A percentile compares a stretch with the other conserved stretches of the same genome.
Evolutionary conservation across 352 stramenopile species (phyloP).

Genomic region (Lagenidium giganteum): DNA sequence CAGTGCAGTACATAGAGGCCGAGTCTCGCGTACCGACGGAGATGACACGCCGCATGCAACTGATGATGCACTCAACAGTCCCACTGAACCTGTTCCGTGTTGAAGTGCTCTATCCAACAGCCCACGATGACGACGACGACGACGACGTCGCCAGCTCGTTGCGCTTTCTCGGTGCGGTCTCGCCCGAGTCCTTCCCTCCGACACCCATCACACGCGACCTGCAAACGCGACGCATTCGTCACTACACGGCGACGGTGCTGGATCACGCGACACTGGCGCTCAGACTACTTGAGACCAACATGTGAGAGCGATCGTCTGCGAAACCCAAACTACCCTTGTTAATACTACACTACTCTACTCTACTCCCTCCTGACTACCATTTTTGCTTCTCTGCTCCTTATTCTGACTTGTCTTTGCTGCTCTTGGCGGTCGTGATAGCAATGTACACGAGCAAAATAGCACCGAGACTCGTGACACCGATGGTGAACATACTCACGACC

Average conservation of each 20-base stretch:
- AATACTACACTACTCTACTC: too few species aligned
- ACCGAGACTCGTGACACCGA: slow-evolving; percentile 17
- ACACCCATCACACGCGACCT: slow-evolving; percentile 74
- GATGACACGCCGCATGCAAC: slow-evolving; percentile 58
- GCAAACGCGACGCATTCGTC: slow-evolving; percentile 63
- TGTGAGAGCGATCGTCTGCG: too few species aligned
- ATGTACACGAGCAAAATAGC: slow-evolving; percentile 15
- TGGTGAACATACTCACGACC: slow-evolving; percentile 15
- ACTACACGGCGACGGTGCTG: slow-evolving; percentile 72
- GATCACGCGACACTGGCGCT: slow-evolving; percentile 71
- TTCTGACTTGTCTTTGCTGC: too few species aligned
- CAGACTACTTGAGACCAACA: slow-evolving; percentile 40
- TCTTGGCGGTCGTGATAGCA: not conserved
- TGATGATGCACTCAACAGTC: slow-evolving; percentile 80
- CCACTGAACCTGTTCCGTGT: slow-evolving; percentile 74
- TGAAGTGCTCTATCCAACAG: slow-evolving; percentile 36
- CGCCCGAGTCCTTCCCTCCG: slow-evolving; percentile 74
- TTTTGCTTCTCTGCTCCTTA: too few species aligned
- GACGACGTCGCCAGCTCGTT: slow-evolving; percentile 5
- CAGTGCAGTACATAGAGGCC: slow-evolving; percentile 77
- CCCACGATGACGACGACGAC: slow-evolving; percentile 13
- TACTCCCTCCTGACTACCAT: too few species aligned
- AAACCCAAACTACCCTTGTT: too few species aligned
- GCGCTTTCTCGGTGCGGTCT: slow-evolving; percentile 43
- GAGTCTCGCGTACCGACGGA: slow-evolving; percentile 52